Evolutionary conservation across 148 eudicot genomes (phyloP).

Genomic region (Fagopyrum homotropicum): DNA sequence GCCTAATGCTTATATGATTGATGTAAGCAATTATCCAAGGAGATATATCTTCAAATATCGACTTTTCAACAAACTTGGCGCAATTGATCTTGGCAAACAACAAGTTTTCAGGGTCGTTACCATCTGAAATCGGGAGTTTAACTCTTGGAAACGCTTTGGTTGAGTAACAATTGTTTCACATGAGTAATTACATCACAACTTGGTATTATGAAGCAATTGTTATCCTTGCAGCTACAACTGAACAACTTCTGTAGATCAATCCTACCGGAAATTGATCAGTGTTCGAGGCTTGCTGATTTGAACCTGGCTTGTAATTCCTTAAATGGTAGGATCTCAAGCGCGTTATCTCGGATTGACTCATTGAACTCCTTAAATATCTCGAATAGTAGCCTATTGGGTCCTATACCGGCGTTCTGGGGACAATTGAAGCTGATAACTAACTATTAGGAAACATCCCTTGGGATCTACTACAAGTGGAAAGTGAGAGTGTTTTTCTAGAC

Average conservation of each 20-base stretch:
- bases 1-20: constrained; percentile 54
- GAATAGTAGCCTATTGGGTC: constrained; percentile 49
- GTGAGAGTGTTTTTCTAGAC: constrained; percentile 50
- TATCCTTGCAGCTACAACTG: constrained; percentile 56
- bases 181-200: constrained; percentile 55
- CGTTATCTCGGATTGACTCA: constrained; percentile 20
- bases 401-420: constrained; percentile 47
- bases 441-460: constrained; percentile 58
- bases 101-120: constrained; percentile 60
- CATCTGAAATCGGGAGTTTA: constrained; percentile 65
- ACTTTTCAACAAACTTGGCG: constrained; percentile 37
- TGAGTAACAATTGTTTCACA: constrained; percentile 62
- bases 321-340: constrained; percentile 46
- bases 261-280: constrained; percentile 52
- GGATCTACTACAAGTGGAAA: constrained; percentile 50
- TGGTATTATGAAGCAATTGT: constrained; percentile 48
- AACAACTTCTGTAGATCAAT: constrained; percentile 59
- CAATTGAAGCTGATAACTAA: constrained; percentile 60
- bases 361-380: constrained; percentile 81
- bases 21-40: constrained; percentile 68
- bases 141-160: constrained; percentile 45
- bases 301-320: constrained; percentile 62
- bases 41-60: constrained; percentile 43
- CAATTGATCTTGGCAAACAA: constrained; percentile 56
- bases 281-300: constrained; percentile 57